A percentile compares a stretch with the other conserved stretches of the same genome.
These are phyloP conservation scores for Ophiostoma himal-ulmi DNA, from an alignment of 2,329 filamentous ascomycete genomes.

Conservation along the genomic window DNA sequence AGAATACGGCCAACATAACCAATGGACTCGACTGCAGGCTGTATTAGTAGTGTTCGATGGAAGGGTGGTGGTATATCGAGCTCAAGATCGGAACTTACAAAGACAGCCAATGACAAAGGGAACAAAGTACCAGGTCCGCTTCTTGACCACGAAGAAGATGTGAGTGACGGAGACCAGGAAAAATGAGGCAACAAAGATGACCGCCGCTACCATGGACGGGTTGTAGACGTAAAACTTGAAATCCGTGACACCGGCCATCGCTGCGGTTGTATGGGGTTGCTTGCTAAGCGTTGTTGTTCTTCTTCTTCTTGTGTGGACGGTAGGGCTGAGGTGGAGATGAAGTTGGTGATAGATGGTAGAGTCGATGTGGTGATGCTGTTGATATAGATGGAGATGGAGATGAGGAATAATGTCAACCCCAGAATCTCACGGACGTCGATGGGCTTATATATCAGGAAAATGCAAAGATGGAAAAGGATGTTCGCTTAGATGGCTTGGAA, in stretches of 20 bases:
- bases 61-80: not conserved
- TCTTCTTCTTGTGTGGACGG: not conserved
- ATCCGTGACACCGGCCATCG: not conserved
- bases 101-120: constrained; percentile 24
- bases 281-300: not conserved
- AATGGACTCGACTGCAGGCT: constrained; percentile 18
- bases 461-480: not conserved
- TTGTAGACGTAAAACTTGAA: not conserved
- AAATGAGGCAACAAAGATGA: not conserved
- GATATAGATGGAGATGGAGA: not conserved
- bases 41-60: not conserved
- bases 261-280: not conserved
- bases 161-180: not conserved
- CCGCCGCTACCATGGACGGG: constrained; percentile 1
- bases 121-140: constrained; percentile 23
- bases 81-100: constrained; percentile 19
- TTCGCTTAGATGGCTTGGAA: not conserved
- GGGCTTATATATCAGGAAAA: not conserved
- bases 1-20: constrained; percentile 27
- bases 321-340: not conserved
- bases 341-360: not conserved
- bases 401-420: not conserved
- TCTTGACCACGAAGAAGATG: constrained; percentile 16
- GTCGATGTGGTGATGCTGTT: not conserved
- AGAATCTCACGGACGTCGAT: not conserved